Conservation (phyloP, 257 asterid species). For the Nicotiana paniculata region DNA sequence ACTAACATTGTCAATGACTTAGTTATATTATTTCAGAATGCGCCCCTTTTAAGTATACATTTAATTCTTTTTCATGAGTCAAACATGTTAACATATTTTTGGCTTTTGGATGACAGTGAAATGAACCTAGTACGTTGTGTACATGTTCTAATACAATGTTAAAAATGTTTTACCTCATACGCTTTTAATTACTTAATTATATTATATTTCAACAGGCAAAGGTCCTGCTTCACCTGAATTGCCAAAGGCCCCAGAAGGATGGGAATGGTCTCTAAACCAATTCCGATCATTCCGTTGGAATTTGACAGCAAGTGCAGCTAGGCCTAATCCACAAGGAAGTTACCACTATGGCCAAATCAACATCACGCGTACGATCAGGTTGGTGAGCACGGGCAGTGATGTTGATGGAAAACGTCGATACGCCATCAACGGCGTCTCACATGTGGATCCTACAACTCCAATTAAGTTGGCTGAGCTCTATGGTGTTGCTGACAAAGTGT, state of each 20-base stretch:
- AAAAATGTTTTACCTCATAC: neutral
- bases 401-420: neutral
- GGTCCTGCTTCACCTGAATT: neutral
- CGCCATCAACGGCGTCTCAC: neutral
- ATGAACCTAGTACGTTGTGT: neutral
- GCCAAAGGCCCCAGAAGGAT: neutral
- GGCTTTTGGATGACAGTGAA: neutral
- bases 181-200: neutral
- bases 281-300: conserved; percentile 9
- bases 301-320: conserved; percentile 6
- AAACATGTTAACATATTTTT: neutral
- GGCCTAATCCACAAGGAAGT: conserved; percentile 7
- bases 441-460: neutral
- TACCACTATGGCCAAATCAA: conserved; percentile 10
- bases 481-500: neutral
- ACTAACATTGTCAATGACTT: no score
- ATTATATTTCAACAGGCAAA: neutral
- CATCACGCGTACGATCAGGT: neutral
- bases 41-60: neutral
- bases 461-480: conserved; percentile 4
- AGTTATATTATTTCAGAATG: neutral
- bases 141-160: neutral
- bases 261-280: conserved; percentile 12
- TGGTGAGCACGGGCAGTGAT: neutral
- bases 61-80: neutral